Base-by-base conservation (phyloP, 2,329 filamentous ascomycete genomes). In the Paraphaeosphaeria sporulosa region DNA sequence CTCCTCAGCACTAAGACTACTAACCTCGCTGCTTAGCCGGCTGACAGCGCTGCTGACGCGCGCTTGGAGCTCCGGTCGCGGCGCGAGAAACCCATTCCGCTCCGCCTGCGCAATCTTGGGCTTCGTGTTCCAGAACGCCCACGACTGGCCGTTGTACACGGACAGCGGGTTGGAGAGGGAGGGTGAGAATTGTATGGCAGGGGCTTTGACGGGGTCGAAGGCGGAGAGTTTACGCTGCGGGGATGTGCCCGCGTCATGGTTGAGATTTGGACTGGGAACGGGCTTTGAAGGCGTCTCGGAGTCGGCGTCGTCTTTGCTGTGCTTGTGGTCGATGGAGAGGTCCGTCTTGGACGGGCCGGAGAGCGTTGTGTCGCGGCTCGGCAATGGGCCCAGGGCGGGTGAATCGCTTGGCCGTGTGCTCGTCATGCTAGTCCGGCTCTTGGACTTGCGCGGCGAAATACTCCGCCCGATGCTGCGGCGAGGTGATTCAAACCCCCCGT, bases 381-480 rank as follows among this genome's bases (percentile, higher is more conserved):
- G 40, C 27, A 30, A 23, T 2, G 52, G 40, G 40, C 1, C 27
- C 1, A 46, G 27, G 2, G 30, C 30, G 3, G 40, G 40, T 5
- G 52, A 34, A 10, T 46, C 52, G 15, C 8, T 21, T 8, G 40
- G 40, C n/a, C 30, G n/a, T 13, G 42, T 46, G n/a, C 13, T 36
- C 4, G 40, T 47, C 42, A 25, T 46, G 40, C 52, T 46, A 8
- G 30, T 38, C 12, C 51, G 38, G 21, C 40, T 54, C 27, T 46
- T 54, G 6, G 40, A 21, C 19, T 55, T 55, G 2, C 42, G 25
- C 1, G 52, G 52, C 12, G 52, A 55, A 17, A 55, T 25, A 30
- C 52, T 55, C 17, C 52, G 52, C n/a, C 40, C 52, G 42, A 54
- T 44, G 40, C 51, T 54, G 38, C 40, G 51, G 25, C 51, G 51